Evolutionary conservation across 768 basidiomycete species (phyloP), one percentile per base, ranked within the genome.

Genomic region (Gyrodon lividus): DNA sequence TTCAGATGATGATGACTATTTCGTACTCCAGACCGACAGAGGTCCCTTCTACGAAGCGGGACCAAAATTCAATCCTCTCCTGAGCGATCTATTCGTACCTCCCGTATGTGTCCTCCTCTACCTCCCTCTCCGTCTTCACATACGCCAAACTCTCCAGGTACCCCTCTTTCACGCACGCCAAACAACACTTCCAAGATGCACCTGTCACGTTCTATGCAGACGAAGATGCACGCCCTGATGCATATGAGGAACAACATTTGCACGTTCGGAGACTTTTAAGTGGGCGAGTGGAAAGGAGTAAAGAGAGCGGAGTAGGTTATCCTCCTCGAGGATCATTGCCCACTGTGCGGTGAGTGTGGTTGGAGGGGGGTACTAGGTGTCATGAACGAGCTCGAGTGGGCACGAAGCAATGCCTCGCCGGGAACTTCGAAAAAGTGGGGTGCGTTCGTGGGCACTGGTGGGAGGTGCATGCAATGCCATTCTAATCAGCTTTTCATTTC

Each of bases 301-400:
- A 26, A 14, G n/a, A 51, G 54, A 33, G 65, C 72, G 13, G 73
- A 76, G 49, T 76, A 74, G 73, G 54, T 76, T 4, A 75, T 75
- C 70, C 60, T 76, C 12, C 61, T 73, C 24, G 75, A 75, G 47
- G 74, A 77, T 54, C 74, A 77, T 53, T 76, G 76, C 41, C 74
- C 75, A 0, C 39, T 76, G 17, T 76, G 74, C 26, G 70, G 65
- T 14, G 65, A 66, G 6, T 66, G 69, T 57, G 72, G 72, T 20
- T 70, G 68, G 66, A 43, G 63, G 7, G 71, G 67, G 0, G 37
- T 76, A 3, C 53, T 59, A 5, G 59, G 52, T 30, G 70, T 70
- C 39, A 69, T 74, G 68, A 58, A 57, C 14, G 59, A 62, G 23
- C 55, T 75, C 39, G 59, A 70, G 39, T 51, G 16, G 9, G 58